phyloP scores from a whole-genome alignment of 1,139 yeast species.

The Suhomyces panamericanus region DNA sequence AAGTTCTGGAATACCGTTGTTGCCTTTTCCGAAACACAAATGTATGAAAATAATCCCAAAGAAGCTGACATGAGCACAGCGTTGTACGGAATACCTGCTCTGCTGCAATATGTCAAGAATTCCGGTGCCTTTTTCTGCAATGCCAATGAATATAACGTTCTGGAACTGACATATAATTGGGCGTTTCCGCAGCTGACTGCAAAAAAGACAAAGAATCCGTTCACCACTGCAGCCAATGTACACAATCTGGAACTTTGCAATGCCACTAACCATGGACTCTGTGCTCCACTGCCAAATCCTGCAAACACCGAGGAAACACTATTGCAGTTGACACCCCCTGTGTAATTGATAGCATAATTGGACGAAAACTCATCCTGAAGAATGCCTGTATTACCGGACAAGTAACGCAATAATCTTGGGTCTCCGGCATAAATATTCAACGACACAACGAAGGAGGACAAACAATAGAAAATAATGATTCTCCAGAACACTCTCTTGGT shows the following conservation, averaged over 20 bases:
- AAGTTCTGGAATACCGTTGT: constrained; percentile 67
- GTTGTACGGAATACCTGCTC: constrained; percentile 70
- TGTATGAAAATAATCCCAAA: constrained; percentile 60
- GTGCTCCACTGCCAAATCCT: constrained; percentile 60
- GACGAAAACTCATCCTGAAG: constrained; percentile 22
- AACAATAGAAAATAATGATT: constrained; percentile 63
- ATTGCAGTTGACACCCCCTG: constrained; percentile 43
- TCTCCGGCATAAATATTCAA: constrained; percentile 75
- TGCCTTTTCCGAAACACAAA: constrained; percentile 59
- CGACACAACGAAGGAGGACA: constrained; percentile 72
- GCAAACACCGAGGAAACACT: constrained; percentile 39
- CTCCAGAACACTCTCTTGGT: constrained; percentile 75
- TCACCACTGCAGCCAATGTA: constrained; percentile 57
- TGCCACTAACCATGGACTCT: constrained; percentile 81
- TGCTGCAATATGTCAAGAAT: constrained; percentile 58
- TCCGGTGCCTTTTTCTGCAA: constrained; percentile 69
- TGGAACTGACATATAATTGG: constrained; percentile 73
- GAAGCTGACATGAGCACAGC: constrained; percentile 63
- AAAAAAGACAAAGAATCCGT: constrained; percentile 68
- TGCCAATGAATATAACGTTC: constrained; percentile 76
- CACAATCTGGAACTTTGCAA: constrained; percentile 70
- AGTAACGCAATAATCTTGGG: constrained; percentile 62
- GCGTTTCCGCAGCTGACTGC: constrained; percentile 79
- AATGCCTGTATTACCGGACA: constrained; percentile 38
- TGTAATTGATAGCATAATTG: constrained; percentile 38